Evolutionary conservation across 345 rosid species (phyloP).

Genomic region (Lumnitzera racemosa): DNA sequence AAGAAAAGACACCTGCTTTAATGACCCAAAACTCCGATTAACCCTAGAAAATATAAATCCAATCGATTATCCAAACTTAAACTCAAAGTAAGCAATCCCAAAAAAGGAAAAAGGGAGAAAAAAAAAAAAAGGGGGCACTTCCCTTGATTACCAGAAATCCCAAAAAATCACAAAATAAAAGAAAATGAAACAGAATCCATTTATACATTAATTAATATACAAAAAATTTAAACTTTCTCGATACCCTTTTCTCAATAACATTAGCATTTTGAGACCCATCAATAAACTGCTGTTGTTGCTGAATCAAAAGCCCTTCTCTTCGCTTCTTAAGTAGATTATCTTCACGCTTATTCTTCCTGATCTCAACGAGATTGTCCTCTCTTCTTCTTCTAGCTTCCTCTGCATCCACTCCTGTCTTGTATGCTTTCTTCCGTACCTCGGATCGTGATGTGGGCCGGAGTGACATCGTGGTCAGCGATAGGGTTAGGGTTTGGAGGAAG

Average conservation of each 20-base stretch:
- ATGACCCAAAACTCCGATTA: too few species aligned
- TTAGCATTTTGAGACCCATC: slow-evolving; percentile 43
- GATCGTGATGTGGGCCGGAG: slow-evolving; percentile 54
- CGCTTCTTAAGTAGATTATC: slow-evolving; percentile 68
- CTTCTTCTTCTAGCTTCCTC: slow-evolving; percentile 73
- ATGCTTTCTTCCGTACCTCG: slow-evolving; percentile 62
- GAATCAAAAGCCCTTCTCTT: slow-evolving; percentile 54
- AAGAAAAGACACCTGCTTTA: too few species aligned
- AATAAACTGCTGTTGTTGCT: slow-evolving; percentile 31
- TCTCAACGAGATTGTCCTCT: slow-evolving; percentile 75
- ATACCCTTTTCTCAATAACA: slow-evolving; percentile 62
- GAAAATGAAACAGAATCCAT: not conserved
- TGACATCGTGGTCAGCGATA: slow-evolving; percentile 23
- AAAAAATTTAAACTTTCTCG: too few species aligned
- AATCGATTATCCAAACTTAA: not conserved
- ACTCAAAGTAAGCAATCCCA: not conserved
- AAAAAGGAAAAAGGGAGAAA: not conserved
- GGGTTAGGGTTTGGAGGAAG: too few species aligned
- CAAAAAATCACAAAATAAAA: not conserved
- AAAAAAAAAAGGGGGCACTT: too few species aligned
- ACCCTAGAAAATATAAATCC: not conserved
- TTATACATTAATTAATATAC: too few species aligned
- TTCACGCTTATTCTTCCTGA: slow-evolving; percentile 67
- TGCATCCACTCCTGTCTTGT: slow-evolving; percentile 66
- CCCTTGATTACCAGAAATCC: not conserved